phyloP scores from a whole-genome alignment of 108 stramenopile genomes.

The Cyclostephanos invisitatus region DNA sequence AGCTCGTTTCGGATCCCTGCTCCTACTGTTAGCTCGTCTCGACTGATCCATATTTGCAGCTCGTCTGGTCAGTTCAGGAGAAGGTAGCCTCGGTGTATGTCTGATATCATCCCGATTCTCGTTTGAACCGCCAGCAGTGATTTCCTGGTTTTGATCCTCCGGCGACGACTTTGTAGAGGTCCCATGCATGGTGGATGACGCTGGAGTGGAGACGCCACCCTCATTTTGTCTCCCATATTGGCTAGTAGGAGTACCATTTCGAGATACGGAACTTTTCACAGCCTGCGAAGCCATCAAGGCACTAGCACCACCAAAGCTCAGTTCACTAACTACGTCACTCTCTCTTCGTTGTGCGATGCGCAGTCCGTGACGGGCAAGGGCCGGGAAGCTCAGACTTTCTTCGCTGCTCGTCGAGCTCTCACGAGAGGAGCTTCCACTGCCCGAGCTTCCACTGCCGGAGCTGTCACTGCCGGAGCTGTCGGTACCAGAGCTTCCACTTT shows the following conservation, averaged over 20 bases:
- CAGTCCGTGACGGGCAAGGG: conserved; percentile 33
- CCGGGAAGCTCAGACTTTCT: conserved; percentile 19
- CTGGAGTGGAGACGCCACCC: background rate
- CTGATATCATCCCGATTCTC: background rate
- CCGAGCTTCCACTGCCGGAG: conserved; percentile 16
- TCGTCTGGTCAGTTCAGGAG: background rate
- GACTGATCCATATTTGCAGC: background rate
- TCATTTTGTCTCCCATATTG: background rate
- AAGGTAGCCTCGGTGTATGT: background rate
- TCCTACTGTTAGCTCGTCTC: conserved; percentile 8
- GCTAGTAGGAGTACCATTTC: background rate
- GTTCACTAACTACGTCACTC: conserved; percentile 35
- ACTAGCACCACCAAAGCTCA: conserved; percentile 53
- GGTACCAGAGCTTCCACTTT: background rate
- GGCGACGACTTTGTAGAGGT: background rate
- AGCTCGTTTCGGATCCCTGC: conserved; percentile 1
- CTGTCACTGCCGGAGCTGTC: conserved; percentile 9
- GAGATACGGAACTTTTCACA: conserved; percentile 13
- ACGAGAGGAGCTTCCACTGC: conserved; percentile 11
- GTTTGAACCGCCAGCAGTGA: background rate
- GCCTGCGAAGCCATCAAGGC: conserved; percentile 29
- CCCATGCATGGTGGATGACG: background rate
- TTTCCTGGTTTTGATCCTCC: background rate
- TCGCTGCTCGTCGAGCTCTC: conserved; percentile 16
- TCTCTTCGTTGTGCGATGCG: conserved; percentile 6